Evolutionary conservation across 345 rosid species (phyloP).

Genomic region (Clausena lansium): DNA sequence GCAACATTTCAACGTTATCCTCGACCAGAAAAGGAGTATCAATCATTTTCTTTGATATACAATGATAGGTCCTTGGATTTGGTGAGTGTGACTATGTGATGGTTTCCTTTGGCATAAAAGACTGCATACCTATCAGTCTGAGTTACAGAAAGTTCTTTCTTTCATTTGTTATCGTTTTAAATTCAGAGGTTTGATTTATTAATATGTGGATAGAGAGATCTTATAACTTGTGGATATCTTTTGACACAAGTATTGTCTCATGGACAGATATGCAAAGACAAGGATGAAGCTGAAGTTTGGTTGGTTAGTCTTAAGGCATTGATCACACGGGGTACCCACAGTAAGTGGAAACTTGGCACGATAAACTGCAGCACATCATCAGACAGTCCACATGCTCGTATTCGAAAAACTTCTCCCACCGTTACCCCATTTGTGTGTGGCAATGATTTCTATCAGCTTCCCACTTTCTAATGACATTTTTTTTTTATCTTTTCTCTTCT

Average conservation of each 20-base stretch:
- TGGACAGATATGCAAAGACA: constrained; percentile 90
- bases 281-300: constrained; percentile 98
- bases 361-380: constrained; percentile 42
- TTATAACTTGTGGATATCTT: not conserved
- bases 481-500: not conserved
- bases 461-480: not conserved
- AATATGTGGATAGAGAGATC: not conserved
- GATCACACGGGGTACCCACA: constrained; percentile 38
- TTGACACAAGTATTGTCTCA: constrained; percentile 10
- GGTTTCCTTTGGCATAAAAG: not conserved
- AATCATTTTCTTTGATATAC: constrained; percentile 89
- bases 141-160: not conserved
- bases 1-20: constrained; percentile 91
- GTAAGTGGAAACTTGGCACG: constrained; percentile 54
- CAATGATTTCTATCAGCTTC: constrained; percentile 12
- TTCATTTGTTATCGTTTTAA: not conserved
- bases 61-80: constrained; percentile 80
- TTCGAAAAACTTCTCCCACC: constrained; percentile 47
- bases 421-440: constrained; percentile 51
- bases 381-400: constrained; percentile 46
- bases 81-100: constrained; percentile 46
- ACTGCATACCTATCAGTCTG: not conserved
- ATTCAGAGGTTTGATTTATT: not conserved
- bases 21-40: constrained; percentile 95
- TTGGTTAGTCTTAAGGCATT: constrained; percentile 78